phyloP scores from a whole-genome alignment of 768 basidiomycete genomes.

The Collybia mongolica region DNA sequence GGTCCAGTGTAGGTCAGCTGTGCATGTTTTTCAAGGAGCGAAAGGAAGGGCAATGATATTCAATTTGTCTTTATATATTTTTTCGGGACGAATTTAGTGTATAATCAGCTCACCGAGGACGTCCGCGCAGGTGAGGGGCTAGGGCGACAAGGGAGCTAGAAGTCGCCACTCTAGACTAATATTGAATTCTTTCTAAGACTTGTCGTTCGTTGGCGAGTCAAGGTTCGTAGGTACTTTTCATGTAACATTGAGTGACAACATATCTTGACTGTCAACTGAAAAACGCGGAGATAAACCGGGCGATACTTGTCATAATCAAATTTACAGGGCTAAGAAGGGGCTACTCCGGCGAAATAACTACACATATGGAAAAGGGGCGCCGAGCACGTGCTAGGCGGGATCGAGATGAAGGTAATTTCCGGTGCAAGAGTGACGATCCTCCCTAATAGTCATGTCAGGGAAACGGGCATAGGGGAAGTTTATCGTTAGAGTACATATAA shows the following conservation, averaged over 20 bases:
- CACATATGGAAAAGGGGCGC: constrained; percentile 11
- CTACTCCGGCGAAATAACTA: constrained; percentile 4
- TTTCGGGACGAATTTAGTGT: neutral
- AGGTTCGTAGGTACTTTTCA: too few relatives aligned
- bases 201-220: neutral
- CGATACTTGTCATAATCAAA: constrained; percentile 10
- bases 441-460: too few relatives aligned
- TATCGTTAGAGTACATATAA: too few relatives aligned
- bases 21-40: neutral
- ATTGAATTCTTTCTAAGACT: neutral
- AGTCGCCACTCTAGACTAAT: too few relatives aligned
- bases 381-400: neutral
- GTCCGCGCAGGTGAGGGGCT: neutral
- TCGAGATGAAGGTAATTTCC: too few relatives aligned
- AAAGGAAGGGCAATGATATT: too few relatives aligned
- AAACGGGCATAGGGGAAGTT: too few relatives aligned
- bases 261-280: neutral
- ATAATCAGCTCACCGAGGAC: neutral
- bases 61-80: too few relatives aligned
- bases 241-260: too few relatives aligned
- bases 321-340: constrained; percentile 8
- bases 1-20: neutral
- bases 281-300: constrained; percentile 12
- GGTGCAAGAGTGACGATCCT: too few relatives aligned
- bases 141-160: too few relatives aligned